phyloP scores from a whole-genome alignment of 768 basidiomycete genomes.

The Austroboletus eburneus region DNA sequence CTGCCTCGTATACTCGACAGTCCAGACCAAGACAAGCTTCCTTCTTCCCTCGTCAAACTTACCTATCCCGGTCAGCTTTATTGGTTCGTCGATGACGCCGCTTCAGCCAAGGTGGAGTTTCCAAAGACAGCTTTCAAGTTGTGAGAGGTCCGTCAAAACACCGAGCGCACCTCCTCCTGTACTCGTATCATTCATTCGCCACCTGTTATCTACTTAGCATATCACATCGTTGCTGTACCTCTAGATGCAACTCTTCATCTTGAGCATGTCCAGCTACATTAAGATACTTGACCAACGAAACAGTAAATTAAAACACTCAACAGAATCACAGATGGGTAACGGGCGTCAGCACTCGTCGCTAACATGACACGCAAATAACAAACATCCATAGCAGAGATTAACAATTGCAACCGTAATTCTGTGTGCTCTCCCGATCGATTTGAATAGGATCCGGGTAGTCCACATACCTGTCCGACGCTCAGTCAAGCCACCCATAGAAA shows the following conservation, averaged over 20 bases:
- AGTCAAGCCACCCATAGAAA: conserved; percentile 12
- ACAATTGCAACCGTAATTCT: conserved; percentile 92
- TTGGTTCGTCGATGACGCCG: conserved; percentile 93
- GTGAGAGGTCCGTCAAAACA: conserved; percentile 24
- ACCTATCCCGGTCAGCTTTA: conserved; percentile 78
- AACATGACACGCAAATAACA: conserved; percentile 23
- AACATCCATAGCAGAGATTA: conserved; percentile 37
- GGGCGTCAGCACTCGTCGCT: conserved; percentile 21
- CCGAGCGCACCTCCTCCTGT: conserved; percentile 17
- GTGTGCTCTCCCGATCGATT: conserved; percentile 88
- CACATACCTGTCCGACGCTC: conserved; percentile 65
- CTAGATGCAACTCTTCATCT: conserved; percentile 1
- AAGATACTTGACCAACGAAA: conserved; percentile 21
- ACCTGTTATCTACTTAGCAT: conserved; percentile 12
- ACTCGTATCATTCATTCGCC: conserved; percentile 17
- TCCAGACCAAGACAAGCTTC: conserved; percentile 68
- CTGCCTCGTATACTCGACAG: conserved; percentile 72
- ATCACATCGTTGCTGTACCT: conserved; percentile 13
- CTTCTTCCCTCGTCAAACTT: conserved; percentile 78
- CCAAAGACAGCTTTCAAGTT: conserved; percentile 55
- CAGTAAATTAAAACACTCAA: conserved; percentile 34
- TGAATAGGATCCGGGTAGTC: conserved; percentile 99
- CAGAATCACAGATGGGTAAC: conserved; percentile 32
- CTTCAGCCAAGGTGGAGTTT: conserved; percentile 60
- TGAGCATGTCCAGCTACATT: conserved; percentile 17